Evolutionary conservation across 2,329 filamentous ascomycete species (phyloP).

Genomic region (Cladosporium sp.): DNA sequence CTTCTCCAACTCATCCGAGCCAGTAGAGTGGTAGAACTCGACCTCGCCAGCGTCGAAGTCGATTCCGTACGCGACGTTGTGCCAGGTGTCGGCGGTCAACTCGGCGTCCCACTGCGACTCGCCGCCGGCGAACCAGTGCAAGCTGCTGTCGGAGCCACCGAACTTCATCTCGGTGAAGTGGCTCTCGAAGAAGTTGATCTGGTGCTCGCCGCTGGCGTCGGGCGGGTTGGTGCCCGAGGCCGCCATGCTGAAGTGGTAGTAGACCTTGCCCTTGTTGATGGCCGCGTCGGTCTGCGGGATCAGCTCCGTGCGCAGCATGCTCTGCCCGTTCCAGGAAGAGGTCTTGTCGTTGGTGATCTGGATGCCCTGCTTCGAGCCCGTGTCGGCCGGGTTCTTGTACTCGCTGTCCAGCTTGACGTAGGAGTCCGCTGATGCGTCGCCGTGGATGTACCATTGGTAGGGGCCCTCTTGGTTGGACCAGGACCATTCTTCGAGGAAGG

Average conservation of each 20-base stretch:
- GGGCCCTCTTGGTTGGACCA: conserved; percentile 65
- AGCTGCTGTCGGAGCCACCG: conserved; percentile 52
- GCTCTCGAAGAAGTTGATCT: conserved; percentile 61
- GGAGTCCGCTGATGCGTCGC: conserved; percentile 49
- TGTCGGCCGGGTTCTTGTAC: conserved; percentile 64
- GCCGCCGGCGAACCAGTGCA: conserved; percentile 63
- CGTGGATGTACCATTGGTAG: conserved; percentile 76
- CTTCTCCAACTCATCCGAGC: conserved; percentile 52
- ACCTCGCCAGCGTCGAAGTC: conserved; percentile 62
- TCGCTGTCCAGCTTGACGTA: conserved; percentile 59
- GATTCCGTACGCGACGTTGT: conserved; percentile 72
- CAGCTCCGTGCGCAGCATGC: conserved; percentile 68
- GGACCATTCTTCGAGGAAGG: conserved; percentile 52
- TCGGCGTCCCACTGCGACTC: conserved; percentile 59
- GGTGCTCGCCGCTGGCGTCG: conserved; percentile 61
- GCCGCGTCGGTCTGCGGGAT: conserved; percentile 66
- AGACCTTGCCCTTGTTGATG: conserved; percentile 63
- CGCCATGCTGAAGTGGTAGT: conserved; percentile 69
- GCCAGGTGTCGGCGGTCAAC: conserved; percentile 63
- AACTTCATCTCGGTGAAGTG: conserved; percentile 74
- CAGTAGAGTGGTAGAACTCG: conserved; percentile 67
- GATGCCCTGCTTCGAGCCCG: conserved; percentile 57
- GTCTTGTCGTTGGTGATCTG: conserved; percentile 63
- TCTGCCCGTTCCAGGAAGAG: conserved; percentile 68
- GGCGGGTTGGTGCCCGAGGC: conserved; percentile 57